These are phyloP conservation scores for Geotrichum ghanense DNA, from an alignment of 805 yeast species.

Conservation along the genomic window DNA sequence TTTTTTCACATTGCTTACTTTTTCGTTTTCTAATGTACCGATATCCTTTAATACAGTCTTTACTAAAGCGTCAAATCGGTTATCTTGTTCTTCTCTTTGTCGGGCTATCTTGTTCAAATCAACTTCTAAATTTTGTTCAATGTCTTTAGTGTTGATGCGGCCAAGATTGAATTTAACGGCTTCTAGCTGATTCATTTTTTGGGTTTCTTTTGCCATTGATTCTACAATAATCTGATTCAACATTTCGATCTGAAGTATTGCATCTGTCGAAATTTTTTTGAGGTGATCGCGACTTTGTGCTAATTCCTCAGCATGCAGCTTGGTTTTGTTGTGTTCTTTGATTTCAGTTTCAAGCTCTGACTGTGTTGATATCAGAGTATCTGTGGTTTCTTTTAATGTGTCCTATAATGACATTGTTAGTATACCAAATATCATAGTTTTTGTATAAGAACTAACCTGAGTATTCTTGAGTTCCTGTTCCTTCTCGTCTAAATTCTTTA, in stretches of 20 bases:
- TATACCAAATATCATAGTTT: background rate
- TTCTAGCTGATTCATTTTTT: background rate
- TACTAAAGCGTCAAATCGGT: background rate
- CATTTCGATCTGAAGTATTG: background rate
- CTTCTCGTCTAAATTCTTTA: background rate
- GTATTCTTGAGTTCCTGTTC: background rate
- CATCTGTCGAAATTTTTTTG: background rate
- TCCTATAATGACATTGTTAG: background rate
- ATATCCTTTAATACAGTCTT: background rate
- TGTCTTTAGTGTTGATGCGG: background rate
- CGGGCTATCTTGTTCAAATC: background rate
- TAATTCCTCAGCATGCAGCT: background rate
- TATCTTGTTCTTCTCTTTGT: background rate
- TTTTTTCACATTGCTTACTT: background rate
- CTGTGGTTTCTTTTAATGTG: background rate
- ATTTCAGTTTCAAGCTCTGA: background rate
- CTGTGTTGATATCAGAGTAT: background rate
- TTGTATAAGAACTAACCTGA: background rate
- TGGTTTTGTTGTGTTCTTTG: background rate
- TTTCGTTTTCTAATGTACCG: background rate
- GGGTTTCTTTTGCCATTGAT: background rate
- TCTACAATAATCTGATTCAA: background rate
- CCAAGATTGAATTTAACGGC: background rate
- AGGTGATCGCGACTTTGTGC: background rate
- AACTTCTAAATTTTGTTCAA: background rate